Evolutionary conservation across 495 filamentous ascomycete genomes (phyloP).

Genomic region (Rusavskia elegans): DNA sequence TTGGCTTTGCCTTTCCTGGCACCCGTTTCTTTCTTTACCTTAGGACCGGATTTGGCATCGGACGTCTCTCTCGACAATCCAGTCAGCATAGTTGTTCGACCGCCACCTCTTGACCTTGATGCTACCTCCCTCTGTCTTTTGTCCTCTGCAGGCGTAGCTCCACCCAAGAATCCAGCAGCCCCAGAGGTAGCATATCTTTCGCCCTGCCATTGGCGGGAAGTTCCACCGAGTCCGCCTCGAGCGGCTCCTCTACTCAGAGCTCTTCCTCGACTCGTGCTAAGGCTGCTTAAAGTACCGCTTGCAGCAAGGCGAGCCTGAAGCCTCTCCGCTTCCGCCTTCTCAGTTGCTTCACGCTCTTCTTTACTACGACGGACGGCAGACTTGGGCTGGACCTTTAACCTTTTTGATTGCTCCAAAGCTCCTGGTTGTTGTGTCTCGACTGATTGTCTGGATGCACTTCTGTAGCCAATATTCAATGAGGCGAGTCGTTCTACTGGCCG

Average conservation of each 20-base stretch:
- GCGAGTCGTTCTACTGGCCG: constrained; percentile 4
- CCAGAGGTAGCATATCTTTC: constrained; percentile 6
- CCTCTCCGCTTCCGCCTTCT: constrained; percentile 30
- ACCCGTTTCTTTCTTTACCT: constrained; percentile 6
- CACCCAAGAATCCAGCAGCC: constrained; percentile 13
- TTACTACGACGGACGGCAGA: constrained; percentile 31
- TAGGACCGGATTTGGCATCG: neutral
- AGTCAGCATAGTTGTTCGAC: neutral
- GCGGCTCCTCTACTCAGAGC: constrained; percentile 9
- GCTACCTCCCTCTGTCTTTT: constrained; percentile 17
- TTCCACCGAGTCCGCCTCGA: constrained; percentile 6
- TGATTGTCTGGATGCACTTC: neutral
- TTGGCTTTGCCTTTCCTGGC: constrained; percentile 3
- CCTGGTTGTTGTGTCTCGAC: neutral
- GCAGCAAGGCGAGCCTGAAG: constrained; percentile 28
- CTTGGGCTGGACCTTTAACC: constrained; percentile 33
- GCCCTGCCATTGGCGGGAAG: constrained; percentile 4
- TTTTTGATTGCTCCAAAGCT: neutral
- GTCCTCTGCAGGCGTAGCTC: constrained; percentile 15
- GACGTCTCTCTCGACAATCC: neutral
- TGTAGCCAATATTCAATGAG: neutral
- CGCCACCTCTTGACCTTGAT: constrained; percentile 1
- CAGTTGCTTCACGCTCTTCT: constrained; percentile 34
- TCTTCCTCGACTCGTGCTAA: constrained; percentile 16
- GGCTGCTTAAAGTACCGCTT: constrained; percentile 17